phyloP scores from a whole-genome alignment of 139 green algal genomes.

The Marvania coccoides region DNA sequence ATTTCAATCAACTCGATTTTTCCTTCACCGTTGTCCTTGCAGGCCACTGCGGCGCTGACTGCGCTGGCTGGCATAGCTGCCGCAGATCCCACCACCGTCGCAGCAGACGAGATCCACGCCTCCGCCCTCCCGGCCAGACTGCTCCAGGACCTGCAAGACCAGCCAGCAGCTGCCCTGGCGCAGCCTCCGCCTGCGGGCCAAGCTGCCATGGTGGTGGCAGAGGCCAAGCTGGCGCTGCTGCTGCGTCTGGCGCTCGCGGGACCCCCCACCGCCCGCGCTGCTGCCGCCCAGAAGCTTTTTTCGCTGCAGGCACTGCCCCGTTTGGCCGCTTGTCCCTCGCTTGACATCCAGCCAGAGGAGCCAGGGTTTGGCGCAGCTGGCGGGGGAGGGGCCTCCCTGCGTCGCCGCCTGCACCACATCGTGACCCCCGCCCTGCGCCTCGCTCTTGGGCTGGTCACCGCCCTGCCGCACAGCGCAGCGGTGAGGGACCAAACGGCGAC shows the following conservation, averaged over 20 bases:
- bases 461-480: constrained; percentile 25
- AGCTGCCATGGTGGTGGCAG: constrained; percentile 30
- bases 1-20: no score
- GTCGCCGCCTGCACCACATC: constrained; percentile 17
- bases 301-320: constrained; percentile 34
- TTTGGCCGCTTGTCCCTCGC: constrained; percentile 28
- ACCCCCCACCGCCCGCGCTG: not conserved
- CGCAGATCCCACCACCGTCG: constrained; percentile 17
- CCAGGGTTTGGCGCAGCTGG: constrained; percentile 9
- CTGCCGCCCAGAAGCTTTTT: constrained; percentile 47
- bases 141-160: constrained; percentile 30
- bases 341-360: constrained; percentile 50
- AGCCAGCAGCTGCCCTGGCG: constrained; percentile 10
- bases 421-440: constrained; percentile 37
- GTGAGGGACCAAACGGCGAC: constrained; percentile 31
- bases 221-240: constrained; percentile 61
- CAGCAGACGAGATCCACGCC: constrained; percentile 32
- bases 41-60: constrained; percentile 46
- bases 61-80: constrained; percentile 43
- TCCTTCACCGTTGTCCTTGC: not conserved
- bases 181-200: constrained; percentile 7
- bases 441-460: constrained; percentile 34
- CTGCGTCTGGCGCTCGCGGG: constrained; percentile 38
- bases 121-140: constrained; percentile 40
- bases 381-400: not conserved